Conservation (phyloP, 2,329 filamentous ascomycete genomes). For the Verticillium isaacii region DNA sequence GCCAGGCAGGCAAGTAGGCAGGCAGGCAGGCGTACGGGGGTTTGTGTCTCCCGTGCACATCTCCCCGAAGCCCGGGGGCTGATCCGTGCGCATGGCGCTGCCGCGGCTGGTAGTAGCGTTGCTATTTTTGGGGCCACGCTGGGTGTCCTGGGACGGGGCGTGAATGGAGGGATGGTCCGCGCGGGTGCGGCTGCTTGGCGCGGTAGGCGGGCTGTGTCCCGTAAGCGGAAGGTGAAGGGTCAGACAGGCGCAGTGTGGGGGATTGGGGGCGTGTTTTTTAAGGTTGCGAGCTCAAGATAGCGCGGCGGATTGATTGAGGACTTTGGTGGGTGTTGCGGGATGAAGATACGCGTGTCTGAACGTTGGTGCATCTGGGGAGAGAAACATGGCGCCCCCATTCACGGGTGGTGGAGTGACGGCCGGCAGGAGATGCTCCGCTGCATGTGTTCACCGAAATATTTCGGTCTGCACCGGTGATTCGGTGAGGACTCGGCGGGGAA, state of each 20-base stretch:
- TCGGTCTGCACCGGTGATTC: no score
- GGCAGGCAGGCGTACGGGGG: no score
- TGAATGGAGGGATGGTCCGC: background rate
- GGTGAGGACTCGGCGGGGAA: no score
- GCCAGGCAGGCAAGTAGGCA: no score
- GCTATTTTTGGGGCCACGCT: background rate
- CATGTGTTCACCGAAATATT: no score
- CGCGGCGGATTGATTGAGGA: no score
- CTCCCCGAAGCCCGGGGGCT: background rate
- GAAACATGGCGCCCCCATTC: no score
- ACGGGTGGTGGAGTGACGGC: no score
- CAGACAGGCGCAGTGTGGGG: background rate
- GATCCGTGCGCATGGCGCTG: background rate
- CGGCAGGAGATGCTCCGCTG: no score
- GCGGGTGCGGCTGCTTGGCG: background rate
- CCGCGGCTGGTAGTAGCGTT: background rate
- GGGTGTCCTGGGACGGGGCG: background rate
- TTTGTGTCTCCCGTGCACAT: background rate
- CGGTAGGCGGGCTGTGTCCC: background rate
- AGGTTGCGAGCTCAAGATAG: background rate
- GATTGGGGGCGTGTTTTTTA: no score
- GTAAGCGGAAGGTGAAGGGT: background rate
- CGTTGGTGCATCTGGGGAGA: background rate
- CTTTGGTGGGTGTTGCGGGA: no score
- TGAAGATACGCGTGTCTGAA: background rate